phyloP scores from a whole-genome alignment of 1,284 basidiomycete species.

The Irpex sp. region DNA sequence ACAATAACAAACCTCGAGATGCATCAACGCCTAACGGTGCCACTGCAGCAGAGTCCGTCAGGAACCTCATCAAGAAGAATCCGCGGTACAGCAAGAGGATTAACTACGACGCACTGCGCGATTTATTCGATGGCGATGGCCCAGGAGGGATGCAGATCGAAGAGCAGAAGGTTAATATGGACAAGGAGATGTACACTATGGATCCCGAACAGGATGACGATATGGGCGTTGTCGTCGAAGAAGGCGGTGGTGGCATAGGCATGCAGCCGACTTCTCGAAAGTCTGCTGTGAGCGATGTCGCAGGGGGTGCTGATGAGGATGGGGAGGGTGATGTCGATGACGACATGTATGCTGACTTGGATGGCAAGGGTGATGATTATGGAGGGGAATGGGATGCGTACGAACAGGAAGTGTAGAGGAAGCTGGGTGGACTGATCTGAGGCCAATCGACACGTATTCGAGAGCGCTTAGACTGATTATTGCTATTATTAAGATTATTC shows the following conservation, averaged over 20 bases:
- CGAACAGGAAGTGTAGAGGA: constrained; percentile 38
- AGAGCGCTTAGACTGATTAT: not conserved
- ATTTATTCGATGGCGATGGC: constrained; percentile 59
- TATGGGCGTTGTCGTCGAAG: constrained; percentile 45
- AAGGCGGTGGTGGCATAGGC: constrained; percentile 36
- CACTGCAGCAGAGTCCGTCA: constrained; percentile 79
- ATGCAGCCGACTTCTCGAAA: constrained; percentile 14
- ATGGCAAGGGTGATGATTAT: constrained; percentile 35
- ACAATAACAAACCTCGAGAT: constrained; percentile 64
- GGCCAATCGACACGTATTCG: not conserved
- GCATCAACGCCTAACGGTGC: constrained; percentile 67
- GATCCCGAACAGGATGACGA: constrained; percentile 53
- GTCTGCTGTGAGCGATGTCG: constrained; percentile 4
- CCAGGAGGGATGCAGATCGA: not conserved
- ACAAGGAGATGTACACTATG: constrained; percentile 31
- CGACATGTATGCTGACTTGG: constrained; percentile 27
- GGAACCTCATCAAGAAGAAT: constrained; percentile 77
- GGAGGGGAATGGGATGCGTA: constrained; percentile 35
- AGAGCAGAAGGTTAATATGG: constrained; percentile 23
- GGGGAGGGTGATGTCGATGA: constrained; percentile 26
- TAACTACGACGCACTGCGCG: constrained; percentile 83
- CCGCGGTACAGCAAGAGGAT: constrained; percentile 85
- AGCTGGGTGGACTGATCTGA: too few relatives aligned
- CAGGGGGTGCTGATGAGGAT: constrained; percentile 16
- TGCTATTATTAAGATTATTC: too few relatives aligned